Base-by-base conservation (phyloP, 2,329 filamentous ascomycete genomes). In the Aspergillus pseudoviridinutans region DNA sequence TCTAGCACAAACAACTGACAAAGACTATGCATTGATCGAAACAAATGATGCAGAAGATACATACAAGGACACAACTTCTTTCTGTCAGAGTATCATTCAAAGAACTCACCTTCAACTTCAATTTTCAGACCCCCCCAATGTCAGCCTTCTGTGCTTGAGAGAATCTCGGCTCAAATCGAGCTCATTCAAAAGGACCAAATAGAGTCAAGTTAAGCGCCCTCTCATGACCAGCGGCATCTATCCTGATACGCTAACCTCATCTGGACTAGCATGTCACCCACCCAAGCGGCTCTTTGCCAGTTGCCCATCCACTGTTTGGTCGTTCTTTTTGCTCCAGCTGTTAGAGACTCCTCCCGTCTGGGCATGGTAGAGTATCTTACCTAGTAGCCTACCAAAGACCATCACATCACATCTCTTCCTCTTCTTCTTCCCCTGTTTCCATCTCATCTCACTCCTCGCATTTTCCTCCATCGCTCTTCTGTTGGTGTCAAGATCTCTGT, bases 401-500 rank as follows among this genome's bases (percentile, higher is more conserved):
- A 47, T 47, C 44, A 47, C n/a, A 24, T 44, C 44, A 47, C 44
- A 47, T 65, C 67, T 68, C 68, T 67, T 64, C 68, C 66, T 64
- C 54, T 49, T 38, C 32, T 64, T 63, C 59, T 55, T 60, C 61
- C 62, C 52, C 58, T 51, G 63, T 59, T 55, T 59, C 55, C 55
- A 59, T 66, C 64, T 63, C 25, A 51, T 56, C 58, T 60, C 56
- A 56, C 59, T 59, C 64, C 60, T 60, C 60, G 65, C 64, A 59
- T 66, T 71, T 66, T 61, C 64, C 66, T 70, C 66, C 64, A 66
- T 70, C 59, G 50, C 47, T 41, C 46, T 56, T 58, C 55, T 50
- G 42, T 46, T 46, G 42, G 42, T 24, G 44, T 47, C 22, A 24
- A 47, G 44, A 27, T 47, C 44, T 14, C 12, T 3, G 44, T 27